phyloP scores from a whole-genome alignment of 2,329 filamentous ascomycete genomes.

The Calonectria henricotiae region DNA sequence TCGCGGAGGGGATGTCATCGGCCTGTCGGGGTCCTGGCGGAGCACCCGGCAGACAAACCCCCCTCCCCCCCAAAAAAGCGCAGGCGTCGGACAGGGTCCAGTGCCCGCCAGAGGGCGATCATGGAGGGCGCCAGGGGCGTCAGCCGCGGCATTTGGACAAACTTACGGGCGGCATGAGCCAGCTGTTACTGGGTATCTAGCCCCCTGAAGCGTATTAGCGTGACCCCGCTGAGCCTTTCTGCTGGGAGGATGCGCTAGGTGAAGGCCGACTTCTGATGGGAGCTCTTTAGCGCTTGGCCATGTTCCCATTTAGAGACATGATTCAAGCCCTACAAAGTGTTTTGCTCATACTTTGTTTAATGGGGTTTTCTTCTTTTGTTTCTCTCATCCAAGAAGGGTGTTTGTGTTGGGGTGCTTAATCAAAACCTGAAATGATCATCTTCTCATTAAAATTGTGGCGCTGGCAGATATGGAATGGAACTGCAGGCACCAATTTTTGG shows the following conservation, averaged over 20 bases:
- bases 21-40: slow-evolving; percentile 28
- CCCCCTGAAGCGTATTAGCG: slow-evolving; percentile 28
- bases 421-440: slow-evolving; percentile 1
- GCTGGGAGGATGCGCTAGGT: slow-evolving; percentile 9
- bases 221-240: slow-evolving; percentile 24
- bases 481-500: background rate
- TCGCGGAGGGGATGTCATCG: slow-evolving; percentile 18
- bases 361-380: background rate
- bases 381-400: background rate
- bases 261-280: background rate
- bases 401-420: background rate
- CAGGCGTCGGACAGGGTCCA: slow-evolving; percentile 43
- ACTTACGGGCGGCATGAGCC: slow-evolving; percentile 23
- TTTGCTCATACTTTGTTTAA: slow-evolving; percentile 2
- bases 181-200: slow-evolving; percentile 8
- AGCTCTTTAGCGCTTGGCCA: background rate
- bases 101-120: slow-evolving; percentile 6
- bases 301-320: background rate
- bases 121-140: slow-evolving; percentile 33
- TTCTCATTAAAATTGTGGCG: background rate
- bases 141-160: slow-evolving; percentile 30
- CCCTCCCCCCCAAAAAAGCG: slow-evolving; percentile 37
- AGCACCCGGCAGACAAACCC: slow-evolving; percentile 43
- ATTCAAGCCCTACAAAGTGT: slow-evolving; percentile 13
- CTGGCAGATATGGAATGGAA: background rate